These are phyloP conservation scores for Echium plantagineum DNA, from an alignment of 257 asterid genomes.

Conservation along the genomic window DNA sequence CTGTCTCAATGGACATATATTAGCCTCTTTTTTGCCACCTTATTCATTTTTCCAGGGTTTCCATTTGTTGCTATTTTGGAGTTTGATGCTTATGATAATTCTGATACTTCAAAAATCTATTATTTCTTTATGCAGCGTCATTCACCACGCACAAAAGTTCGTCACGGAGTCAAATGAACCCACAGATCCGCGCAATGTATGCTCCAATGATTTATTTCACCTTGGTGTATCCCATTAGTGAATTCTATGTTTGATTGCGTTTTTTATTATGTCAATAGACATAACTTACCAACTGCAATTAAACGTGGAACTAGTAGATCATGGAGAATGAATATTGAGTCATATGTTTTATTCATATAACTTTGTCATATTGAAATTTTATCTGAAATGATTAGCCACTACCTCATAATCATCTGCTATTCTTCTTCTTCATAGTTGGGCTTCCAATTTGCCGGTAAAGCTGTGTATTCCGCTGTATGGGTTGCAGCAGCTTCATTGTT, in stretches of 20 bases:
- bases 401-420: not conserved
- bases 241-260: not conserved
- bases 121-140: slow-evolving; percentile 49
- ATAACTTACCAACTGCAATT: not conserved
- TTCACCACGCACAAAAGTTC: slow-evolving; percentile 78
- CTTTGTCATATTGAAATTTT: no score
- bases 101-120: slow-evolving; percentile 14
- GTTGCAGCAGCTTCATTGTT: slow-evolving; percentile 88
- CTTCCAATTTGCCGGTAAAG: slow-evolving; percentile 92
- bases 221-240: slow-evolving; percentile 7
- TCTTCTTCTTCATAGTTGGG: slow-evolving; percentile 47
- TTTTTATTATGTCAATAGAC: not conserved
- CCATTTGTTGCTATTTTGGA: not conserved
- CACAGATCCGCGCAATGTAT: slow-evolving; percentile 68
- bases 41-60: not conserved
- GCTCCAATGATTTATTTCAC: slow-evolving; percentile 21
- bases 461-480: slow-evolving; percentile 90
- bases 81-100: not conserved
- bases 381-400: no score
- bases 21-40: not conserved
- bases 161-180: slow-evolving; percentile 67
- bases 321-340: no score
- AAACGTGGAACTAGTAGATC: not conserved
- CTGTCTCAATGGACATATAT: not conserved
- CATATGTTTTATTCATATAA: no score